phyloP scores from a whole-genome alignment of 75 land plant species.

The Adiantum capillusveneris region DNA sequence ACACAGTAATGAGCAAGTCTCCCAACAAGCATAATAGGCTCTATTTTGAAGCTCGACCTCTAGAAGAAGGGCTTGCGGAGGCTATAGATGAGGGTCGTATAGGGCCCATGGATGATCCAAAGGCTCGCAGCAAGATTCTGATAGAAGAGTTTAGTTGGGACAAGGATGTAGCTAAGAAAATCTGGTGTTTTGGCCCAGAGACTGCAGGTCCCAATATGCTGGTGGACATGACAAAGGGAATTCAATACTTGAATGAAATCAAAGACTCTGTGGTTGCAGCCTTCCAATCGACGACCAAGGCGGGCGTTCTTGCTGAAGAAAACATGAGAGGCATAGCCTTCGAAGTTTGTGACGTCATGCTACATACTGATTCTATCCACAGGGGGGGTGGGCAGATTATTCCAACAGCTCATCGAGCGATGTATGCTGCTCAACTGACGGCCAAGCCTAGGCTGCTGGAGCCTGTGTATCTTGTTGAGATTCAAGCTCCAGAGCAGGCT shows the following conservation, averaged over 20 bases:
- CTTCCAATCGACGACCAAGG: slow-evolving; percentile 63
- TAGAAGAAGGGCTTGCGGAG: slow-evolving; percentile 61
- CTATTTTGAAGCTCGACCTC: slow-evolving; percentile 61
- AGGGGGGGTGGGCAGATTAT: slow-evolving; percentile 37
- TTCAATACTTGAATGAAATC: slow-evolving; percentile 58
- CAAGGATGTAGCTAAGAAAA: slow-evolving; percentile 75
- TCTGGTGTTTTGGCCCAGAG: slow-evolving; percentile 71
- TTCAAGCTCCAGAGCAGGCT: too few species aligned
- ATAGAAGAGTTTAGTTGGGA: slow-evolving; percentile 71
- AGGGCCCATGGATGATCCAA: slow-evolving; percentile 59
- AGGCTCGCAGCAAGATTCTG: slow-evolving; percentile 42
- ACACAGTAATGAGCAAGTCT: slow-evolving; percentile 67
- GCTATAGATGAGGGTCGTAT: slow-evolving; percentile 69
- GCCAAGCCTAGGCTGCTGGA: too few species aligned
- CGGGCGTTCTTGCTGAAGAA: slow-evolving; percentile 61
- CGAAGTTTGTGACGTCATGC: slow-evolving; percentile 69
- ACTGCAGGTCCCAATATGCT: slow-evolving; percentile 68
- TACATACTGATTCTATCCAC: slow-evolving; percentile 65
- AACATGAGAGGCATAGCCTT: slow-evolving; percentile 50
- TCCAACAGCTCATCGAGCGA: too few species aligned
- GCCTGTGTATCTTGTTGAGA: too few species aligned
- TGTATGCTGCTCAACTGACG: too few species aligned
- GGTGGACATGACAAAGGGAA: slow-evolving; percentile 69
- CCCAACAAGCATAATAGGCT: slow-evolving; percentile 71
- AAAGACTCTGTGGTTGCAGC: slow-evolving; percentile 71